Evolutionary conservation across 495 filamentous ascomycete species (phyloP).

Genomic region (Rhizodiscina lignyota): DNA sequence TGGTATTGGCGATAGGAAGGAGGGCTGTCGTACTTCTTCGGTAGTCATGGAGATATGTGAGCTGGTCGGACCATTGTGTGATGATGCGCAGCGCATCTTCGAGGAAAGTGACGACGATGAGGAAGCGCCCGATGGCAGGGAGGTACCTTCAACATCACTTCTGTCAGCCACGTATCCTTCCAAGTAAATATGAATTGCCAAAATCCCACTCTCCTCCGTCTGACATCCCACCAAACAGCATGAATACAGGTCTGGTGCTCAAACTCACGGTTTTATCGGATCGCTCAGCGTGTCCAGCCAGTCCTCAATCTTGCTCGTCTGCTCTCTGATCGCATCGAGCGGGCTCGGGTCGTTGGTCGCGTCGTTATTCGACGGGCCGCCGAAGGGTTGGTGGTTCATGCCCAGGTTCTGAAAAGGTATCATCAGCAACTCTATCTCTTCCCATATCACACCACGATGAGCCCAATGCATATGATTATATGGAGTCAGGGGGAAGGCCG

Average conservation of each 20-base stretch:
- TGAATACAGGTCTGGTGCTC: no score
- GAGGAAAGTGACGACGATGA: conserved; percentile 96
- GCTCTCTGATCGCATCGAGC: conserved; percentile 77
- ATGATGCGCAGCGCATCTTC: conserved; percentile 92
- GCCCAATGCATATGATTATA: no score
- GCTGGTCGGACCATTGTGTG: conserved; percentile 95
- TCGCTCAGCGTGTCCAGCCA: conserved; percentile 76
- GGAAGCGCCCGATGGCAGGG: conserved; percentile 85
- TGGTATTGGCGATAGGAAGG: conserved; percentile 3
- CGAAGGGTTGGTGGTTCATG: conserved; percentile 37
- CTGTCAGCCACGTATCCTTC: not conserved
- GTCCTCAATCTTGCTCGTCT: conserved; percentile 97
- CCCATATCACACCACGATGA: no score
- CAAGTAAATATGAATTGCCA: no score
- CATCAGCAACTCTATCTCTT: no score
- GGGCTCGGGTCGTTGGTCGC: conserved; percentile 63
- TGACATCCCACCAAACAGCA: no score
- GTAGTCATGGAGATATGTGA: conserved; percentile 83
- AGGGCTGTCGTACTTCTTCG: conserved; percentile 51
- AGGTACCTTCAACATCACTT: conserved; percentile 46
- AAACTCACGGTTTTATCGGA: conserved; percentile 86
- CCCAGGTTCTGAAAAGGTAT: no score
- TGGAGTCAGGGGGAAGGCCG: no score
- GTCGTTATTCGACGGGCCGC: conserved; percentile 39
- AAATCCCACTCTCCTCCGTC: no score